Base-by-base conservation (phyloP, 208 protist species). In the Tritrichomonas foetus region DNA sequence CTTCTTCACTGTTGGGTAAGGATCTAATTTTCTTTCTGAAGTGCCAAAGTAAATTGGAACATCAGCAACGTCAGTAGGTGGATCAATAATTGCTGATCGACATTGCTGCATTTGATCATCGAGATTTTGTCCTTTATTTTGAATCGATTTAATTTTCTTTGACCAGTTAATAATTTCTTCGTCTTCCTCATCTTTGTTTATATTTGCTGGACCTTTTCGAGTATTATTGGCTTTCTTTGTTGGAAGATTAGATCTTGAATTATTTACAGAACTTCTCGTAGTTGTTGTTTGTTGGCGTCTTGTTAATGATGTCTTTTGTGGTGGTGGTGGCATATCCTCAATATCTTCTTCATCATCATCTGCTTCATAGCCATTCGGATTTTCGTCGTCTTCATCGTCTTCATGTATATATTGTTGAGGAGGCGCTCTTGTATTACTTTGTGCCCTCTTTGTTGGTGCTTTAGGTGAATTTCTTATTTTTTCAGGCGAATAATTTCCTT, bases 21-120 rank as follows among this genome's bases (percentile, higher is more conserved):
- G 78, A 50, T 89, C 78, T 16, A 89, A 27, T 39, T 89, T 89
- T 50, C 78, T 53, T 50, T 89, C 78, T 33, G 78, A 89, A 36
- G 78, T 57, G 1, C 78, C 78, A 89, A 57, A 89, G 16, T 89
- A 89, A 27, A 89, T 39, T 11, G 78, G 78, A 89, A 89, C 27
- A 89, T 89, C 78, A 5, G 33, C 78, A n/a, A 57, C 47, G 1
- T 89, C 78, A 36, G 47, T 13, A 3, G 41, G 78, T 11, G 25
- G 27, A 36, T 53, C 41, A 25, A 89, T 89, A 14, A 89, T 89
- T n/a, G 47, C 47, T 27, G 25, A 14, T 20, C 78, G 5, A 30
- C 78, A 89, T 39, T 89, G 47, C 39, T 53, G 27, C 3, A 89
- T 44, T 16, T 30, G 30, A 1, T 33, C 20, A 57, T 89, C 78